A percentile compares a stretch with the other conserved stretches of the same genome.
phyloP scores from a whole-genome alignment of 805 yeast species.

The Candida takata region DNA sequence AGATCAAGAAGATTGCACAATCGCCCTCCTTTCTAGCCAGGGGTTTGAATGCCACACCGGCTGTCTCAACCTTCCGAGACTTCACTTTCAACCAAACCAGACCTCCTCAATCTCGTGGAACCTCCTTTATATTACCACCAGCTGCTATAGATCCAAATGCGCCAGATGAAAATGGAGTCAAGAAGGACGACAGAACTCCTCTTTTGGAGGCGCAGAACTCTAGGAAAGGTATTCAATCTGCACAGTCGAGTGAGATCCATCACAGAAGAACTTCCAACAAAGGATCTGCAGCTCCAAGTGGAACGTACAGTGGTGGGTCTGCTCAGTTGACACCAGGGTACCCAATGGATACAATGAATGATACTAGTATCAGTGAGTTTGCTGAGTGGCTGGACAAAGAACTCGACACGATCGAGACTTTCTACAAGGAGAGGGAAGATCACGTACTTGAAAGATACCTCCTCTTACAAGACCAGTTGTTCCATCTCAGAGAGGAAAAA shows the following conservation, averaged over 20 bases:
- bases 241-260: not conserved
- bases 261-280: not conserved
- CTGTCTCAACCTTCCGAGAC: too few relatives aligned
- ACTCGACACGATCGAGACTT: conserved; percentile 49
- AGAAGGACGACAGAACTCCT: conserved; percentile 20
- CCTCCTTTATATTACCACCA: conserved; percentile 18
- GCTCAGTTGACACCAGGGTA: conserved; percentile 2
- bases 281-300: conserved; percentile 1
- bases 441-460: conserved; percentile 54
- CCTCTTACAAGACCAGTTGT: conserved; percentile 61
- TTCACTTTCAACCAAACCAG: conserved; percentile 4
- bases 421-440: conserved; percentile 54
- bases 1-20: conserved; percentile 20
- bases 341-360: conserved; percentile 19
- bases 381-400: conserved; percentile 62
- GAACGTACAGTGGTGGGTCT: conserved; percentile 16
- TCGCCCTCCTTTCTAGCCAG: conserved; percentile 11
- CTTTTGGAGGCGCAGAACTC: conserved; percentile 7
- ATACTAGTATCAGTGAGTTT: conserved; percentile 42
- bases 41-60: conserved; percentile 3
- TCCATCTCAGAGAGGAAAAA: conserved; percentile 52
- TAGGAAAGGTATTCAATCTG: not conserved
- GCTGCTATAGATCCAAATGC: conserved; percentile 17
- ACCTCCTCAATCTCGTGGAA: not conserved
- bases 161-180: too few relatives aligned